These are phyloP conservation scores for Suhomyces vadensis DNA, from an alignment of 805 yeast species.

Conservation along the genomic window DNA sequence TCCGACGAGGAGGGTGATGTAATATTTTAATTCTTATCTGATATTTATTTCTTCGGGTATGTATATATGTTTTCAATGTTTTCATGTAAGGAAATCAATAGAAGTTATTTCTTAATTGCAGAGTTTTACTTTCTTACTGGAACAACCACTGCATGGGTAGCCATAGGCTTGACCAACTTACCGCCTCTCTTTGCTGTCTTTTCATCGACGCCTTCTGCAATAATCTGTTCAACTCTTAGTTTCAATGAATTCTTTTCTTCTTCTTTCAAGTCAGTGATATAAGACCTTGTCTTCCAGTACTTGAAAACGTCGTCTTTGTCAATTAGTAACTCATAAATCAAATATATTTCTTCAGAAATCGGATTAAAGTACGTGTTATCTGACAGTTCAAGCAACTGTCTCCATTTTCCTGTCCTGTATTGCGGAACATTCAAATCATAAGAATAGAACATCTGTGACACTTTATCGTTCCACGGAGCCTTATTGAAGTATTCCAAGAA, in stretches of 20 bases:
- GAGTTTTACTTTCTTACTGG: constrained; percentile 1
- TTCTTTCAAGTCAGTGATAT: constrained; percentile 47
- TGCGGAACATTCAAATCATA: constrained; percentile 54
- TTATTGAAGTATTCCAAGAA: constrained; percentile 19
- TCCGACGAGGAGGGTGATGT: neutral
- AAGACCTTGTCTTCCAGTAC: constrained; percentile 57
- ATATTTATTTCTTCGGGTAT: neutral
- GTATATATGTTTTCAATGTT: no score
- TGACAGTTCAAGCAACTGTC: constrained; percentile 27
- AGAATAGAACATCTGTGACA: constrained; percentile 34
- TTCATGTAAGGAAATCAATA: no score
- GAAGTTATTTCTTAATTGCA: no score
- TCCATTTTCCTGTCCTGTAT: constrained; percentile 53
- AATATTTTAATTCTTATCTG: neutral
- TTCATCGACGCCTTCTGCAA: constrained; percentile 6
- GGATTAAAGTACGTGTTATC: constrained; percentile 34
- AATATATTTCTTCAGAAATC: constrained; percentile 34
- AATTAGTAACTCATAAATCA: constrained; percentile 29
- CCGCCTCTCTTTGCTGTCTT: constrained; percentile 6
- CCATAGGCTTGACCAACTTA: constrained; percentile 14
- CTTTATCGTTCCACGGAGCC: constrained; percentile 39
- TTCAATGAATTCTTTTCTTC: constrained; percentile 35
- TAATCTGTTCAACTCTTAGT: constrained; percentile 28
- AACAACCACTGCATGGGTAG: constrained; percentile 15
- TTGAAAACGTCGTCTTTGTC: constrained; percentile 41